Evolutionary conservation across 208 protist genomes (phyloP).

Genomic region (Wallacemonas rigidus): DNA sequence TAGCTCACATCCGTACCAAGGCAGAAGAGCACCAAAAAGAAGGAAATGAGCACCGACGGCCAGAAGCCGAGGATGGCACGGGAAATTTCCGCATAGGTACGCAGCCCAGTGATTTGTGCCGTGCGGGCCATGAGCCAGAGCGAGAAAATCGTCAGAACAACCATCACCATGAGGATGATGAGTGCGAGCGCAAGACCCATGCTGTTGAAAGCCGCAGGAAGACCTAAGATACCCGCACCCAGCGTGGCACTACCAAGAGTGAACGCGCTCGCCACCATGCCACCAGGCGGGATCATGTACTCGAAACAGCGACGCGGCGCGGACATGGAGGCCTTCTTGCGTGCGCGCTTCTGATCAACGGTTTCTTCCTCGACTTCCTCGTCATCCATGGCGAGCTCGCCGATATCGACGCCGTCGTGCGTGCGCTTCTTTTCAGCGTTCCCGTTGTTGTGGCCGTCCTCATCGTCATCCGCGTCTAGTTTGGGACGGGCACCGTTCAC

Average conservation of each 20-base stretch:
- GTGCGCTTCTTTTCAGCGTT: slow-evolving; percentile 1
- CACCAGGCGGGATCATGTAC: slow-evolving; percentile 50
- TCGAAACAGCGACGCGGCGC: slow-evolving; percentile 19
- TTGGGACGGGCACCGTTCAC: no score
- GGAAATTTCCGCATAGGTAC: slow-evolving; percentile 49
- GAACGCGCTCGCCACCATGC: slow-evolving; percentile 54
- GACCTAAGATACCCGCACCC: slow-evolving; percentile 64
- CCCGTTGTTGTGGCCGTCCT: background rate
- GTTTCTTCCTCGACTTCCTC: slow-evolving; percentile 10
- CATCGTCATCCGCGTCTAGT: background rate
- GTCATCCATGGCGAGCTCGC: slow-evolving; percentile 8
- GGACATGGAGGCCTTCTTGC: slow-evolving; percentile 11
- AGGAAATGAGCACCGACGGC: slow-evolving; percentile 20
- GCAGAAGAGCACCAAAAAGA: slow-evolving; percentile 44
- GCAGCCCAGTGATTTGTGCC: slow-evolving; percentile 29
- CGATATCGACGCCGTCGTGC: slow-evolving; percentile 5
- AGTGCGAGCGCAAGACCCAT: slow-evolving; percentile 47
- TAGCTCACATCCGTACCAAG: slow-evolving; percentile 74
- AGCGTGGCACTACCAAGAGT: slow-evolving; percentile 60
- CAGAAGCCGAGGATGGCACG: slow-evolving; percentile 25
- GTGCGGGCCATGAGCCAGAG: slow-evolving; percentile 51
- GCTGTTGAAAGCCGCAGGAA: slow-evolving; percentile 63
- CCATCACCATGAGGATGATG: slow-evolving; percentile 46
- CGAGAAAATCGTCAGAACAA: slow-evolving; percentile 60
- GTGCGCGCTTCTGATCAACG: background rate